These are phyloP conservation scores for Rosellinia necatrix DNA, from an alignment of 2,329 filamentous ascomycete species.

Conservation along the genomic window DNA sequence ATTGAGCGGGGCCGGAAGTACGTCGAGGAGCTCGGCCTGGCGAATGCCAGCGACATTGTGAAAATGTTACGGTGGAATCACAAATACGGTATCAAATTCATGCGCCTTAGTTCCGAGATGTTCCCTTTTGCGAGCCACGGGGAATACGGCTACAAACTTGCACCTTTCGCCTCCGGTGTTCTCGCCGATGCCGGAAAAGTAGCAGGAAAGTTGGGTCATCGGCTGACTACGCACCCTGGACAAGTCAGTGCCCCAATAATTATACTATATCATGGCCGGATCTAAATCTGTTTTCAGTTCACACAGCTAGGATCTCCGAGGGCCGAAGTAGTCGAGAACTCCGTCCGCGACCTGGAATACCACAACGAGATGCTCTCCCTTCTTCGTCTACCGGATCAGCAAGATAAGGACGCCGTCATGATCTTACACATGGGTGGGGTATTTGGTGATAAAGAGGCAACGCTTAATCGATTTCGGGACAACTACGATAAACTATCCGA, in stretches of 20 bases:
- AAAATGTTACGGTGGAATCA: constrained; percentile 95
- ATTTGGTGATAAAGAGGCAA: constrained; percentile 84
- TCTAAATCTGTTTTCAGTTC: constrained; percentile 56
- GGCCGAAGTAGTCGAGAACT: constrained; percentile 73
- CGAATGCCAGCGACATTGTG: constrained; percentile 80
- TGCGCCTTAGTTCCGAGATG: constrained; percentile 93
- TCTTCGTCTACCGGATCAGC: constrained; percentile 75
- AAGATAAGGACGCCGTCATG: constrained; percentile 87
- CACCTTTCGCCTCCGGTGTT: constrained; percentile 78
- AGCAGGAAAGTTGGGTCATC: constrained; percentile 77
- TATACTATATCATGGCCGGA: background rate
- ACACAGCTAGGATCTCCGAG: constrained; percentile 89
- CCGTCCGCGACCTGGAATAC: constrained; percentile 83
- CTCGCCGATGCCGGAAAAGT: constrained; percentile 78
- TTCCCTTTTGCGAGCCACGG: constrained; percentile 93
- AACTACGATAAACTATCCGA: constrained; percentile 72
- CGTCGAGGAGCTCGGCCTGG: constrained; percentile 76
- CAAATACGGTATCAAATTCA: constrained; percentile 87
- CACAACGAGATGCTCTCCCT: constrained; percentile 84
- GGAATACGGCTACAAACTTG: constrained; percentile 83
- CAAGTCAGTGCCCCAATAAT: constrained; percentile 51
- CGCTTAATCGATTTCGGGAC: constrained; percentile 75
- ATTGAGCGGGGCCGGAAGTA: constrained; percentile 70
- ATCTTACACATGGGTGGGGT: constrained; percentile 91
- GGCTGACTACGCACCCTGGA: constrained; percentile 88